phyloP scores from a whole-genome alignment of 441 rosid species.

The Geranium incanum region DNA sequence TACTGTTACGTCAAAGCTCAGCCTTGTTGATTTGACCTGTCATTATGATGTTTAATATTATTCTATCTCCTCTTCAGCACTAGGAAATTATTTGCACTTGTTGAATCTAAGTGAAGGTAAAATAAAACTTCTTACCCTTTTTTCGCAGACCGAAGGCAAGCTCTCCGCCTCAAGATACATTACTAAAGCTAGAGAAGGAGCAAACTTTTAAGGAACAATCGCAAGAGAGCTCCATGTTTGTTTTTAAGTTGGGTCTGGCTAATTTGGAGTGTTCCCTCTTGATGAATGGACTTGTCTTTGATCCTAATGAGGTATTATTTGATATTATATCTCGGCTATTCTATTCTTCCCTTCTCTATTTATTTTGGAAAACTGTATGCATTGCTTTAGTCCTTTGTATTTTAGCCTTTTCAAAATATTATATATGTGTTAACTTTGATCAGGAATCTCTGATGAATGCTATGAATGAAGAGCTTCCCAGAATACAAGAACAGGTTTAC shows the following conservation, averaged over 20 bases:
- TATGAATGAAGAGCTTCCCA: constrained; percentile 93
- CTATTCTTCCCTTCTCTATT: no score
- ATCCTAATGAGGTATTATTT: constrained; percentile 72
- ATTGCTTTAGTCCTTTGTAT: no score
- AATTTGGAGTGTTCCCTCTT: constrained; percentile 65
- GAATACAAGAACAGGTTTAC: constrained; percentile 95
- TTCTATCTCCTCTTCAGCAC: neutral
- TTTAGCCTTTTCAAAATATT: no score
- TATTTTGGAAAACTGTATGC: neutral
- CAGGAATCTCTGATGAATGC: constrained; percentile 91
- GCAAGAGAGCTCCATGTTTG: constrained; percentile 74
- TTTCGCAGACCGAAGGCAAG: constrained; percentile 63
- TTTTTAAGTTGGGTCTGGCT: constrained; percentile 80
- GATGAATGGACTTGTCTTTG: constrained; percentile 95
- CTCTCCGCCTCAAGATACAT: constrained; percentile 76
- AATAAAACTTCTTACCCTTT: constrained; percentile 16
- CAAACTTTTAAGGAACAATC: constrained; percentile 47
- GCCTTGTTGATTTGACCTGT: neutral
- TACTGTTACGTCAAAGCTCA: neutral
- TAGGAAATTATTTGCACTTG: constrained; percentile 16
- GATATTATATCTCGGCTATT: neutral
- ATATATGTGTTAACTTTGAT: constrained; percentile 16
- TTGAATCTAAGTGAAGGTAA: neutral
- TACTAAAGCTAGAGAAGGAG: constrained; percentile 82
- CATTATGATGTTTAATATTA: neutral